Percentiles rank a stretch among this genome's conserved stretches.
These are phyloP conservation scores for Ustulina deusta DNA, from an alignment of 2,329 filamentous ascomycete species.

Conservation along the genomic window DNA sequence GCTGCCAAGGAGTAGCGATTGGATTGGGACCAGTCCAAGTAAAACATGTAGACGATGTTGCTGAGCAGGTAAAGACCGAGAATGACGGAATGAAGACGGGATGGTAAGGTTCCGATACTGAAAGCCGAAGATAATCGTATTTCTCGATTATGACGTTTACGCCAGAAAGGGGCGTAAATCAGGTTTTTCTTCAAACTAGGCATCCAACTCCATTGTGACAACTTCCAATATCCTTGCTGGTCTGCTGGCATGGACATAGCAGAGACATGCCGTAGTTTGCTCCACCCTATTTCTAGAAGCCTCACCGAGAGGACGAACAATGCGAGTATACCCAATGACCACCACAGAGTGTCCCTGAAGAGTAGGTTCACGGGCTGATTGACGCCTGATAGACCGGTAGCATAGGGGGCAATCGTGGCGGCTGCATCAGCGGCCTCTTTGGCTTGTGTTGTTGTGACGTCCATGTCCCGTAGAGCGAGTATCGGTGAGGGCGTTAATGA, in stretches of 20 bases:
- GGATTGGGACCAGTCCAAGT: constrained; percentile 68
- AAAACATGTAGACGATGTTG: constrained; percentile 72
- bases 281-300: constrained; percentile 65
- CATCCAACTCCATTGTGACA: constrained; percentile 69
- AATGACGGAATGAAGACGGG: constrained; percentile 70
- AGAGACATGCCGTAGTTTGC: constrained; percentile 68
- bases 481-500: constrained; percentile 46
- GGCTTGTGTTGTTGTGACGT: constrained; percentile 33
- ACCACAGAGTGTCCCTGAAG: constrained; percentile 70
- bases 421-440: constrained; percentile 43
- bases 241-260: constrained; percentile 66
- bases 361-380: constrained; percentile 69
- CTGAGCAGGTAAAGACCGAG: constrained; percentile 68
- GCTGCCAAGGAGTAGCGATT: constrained; percentile 77
- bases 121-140: constrained; percentile 69
- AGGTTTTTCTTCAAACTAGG: constrained; percentile 72
- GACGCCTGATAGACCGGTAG: constrained; percentile 69
- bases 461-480: constrained; percentile 47
- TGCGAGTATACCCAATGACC: constrained; percentile 68
- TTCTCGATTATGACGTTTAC: constrained; percentile 76
- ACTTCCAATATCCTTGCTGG: constrained; percentile 70
- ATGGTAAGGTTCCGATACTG: constrained; percentile 71
- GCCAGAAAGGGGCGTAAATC: constrained; percentile 72
- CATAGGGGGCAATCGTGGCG: constrained; percentile 67
- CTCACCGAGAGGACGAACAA: constrained; percentile 66